These are phyloP conservation scores for Lyophyllum semitale DNA, from an alignment of 768 basidiomycete species.

Conservation along the genomic window DNA sequence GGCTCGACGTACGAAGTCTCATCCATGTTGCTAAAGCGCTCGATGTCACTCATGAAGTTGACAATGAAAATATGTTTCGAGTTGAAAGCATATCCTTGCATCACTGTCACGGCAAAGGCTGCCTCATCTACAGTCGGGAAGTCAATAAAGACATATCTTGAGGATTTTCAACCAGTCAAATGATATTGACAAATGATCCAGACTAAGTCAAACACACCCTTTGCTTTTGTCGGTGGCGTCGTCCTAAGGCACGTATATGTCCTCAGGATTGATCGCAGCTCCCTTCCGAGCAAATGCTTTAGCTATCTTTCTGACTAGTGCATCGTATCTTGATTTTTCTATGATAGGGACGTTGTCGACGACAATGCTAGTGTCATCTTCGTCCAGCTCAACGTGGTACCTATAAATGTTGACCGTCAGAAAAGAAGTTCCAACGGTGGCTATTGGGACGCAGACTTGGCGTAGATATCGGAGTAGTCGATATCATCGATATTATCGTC, in stretches of 20 bases:
- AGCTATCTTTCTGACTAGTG: slow-evolving; percentile 75
- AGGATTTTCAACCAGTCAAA: too few relatives aligned
- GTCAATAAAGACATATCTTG: slow-evolving; percentile 83
- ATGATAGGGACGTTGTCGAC: slow-evolving; percentile 92
- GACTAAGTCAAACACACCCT: slow-evolving; percentile 59
- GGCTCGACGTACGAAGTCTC: slow-evolving; percentile 74
- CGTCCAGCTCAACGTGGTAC: slow-evolving; percentile 82
- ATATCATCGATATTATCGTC: too few relatives aligned
- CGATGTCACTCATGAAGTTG: too few relatives aligned
- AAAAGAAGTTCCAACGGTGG: too few relatives aligned
- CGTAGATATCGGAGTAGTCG: too few relatives aligned
- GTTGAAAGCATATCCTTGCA: slow-evolving; percentile 86
- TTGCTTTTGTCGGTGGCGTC: slow-evolving; percentile 82
- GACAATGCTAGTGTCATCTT: slow-evolving; percentile 88
- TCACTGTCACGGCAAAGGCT: slow-evolving; percentile 58
- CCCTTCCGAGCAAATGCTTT: slow-evolving; percentile 88
- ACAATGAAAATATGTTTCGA: slow-evolving; percentile 82
- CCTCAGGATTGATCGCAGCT: slow-evolving; percentile 69
- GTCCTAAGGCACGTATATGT: slow-evolving; percentile 90
- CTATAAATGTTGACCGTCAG: slow-evolving; percentile 40
- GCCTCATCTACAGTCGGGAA: slow-evolving; percentile 73
- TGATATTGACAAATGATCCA: neutral
- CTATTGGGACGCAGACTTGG: too few relatives aligned
- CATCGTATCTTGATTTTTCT: slow-evolving; percentile 82
- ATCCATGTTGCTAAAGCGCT: slow-evolving; percentile 90